Evolutionary conservation across 2,329 filamentous ascomycete genomes (phyloP).

Genomic region (Calonectria hawksworthii): DNA sequence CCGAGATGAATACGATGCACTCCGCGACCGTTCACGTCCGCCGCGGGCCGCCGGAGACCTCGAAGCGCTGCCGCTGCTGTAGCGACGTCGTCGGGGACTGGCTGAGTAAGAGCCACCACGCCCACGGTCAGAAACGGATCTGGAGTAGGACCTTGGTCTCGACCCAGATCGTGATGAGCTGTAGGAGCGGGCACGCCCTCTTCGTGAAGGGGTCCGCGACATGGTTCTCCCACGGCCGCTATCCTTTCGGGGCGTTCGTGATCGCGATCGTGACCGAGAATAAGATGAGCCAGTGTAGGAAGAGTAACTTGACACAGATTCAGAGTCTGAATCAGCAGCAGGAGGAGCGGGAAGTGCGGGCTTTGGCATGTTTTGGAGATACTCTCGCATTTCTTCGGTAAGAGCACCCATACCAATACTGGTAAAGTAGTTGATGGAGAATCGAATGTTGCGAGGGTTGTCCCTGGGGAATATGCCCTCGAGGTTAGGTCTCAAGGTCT

Average conservation of each 20-base stretch:
- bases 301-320: conserved; percentile 84
- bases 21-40: conserved; percentile 44
- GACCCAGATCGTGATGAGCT: conserved; percentile 58
- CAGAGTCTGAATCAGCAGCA: conserved; percentile 73
- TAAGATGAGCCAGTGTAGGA: conserved; percentile 77
- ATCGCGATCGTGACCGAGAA: conserved; percentile 64
- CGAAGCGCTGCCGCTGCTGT: conserved; percentile 44
- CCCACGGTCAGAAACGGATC: conserved; percentile 52
- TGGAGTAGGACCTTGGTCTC: conserved; percentile 61
- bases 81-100: conserved; percentile 46
- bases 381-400: conserved; percentile 95
- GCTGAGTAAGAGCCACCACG: conserved; percentile 47
- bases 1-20: conserved; percentile 49
- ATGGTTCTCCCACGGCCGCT: conserved; percentile 45
- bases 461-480: conserved; percentile 92
- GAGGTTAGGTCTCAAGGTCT: conserved; percentile 82
- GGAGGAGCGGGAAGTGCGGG: conserved; percentile 80
- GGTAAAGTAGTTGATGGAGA: conserved; percentile 99
- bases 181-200: conserved; percentile 43
- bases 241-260: conserved; percentile 52
- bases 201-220: conserved; percentile 47
- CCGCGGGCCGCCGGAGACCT: conserved; percentile 49
- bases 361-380: conserved; percentile 90
- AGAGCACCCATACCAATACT: conserved; percentile 96
- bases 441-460: conserved; percentile 89